A percentile compares a stretch with the other conserved stretches of the same genome.
These are phyloP conservation scores for Rhipidocladum racemiflorum DNA, from an alignment of 176 grass and related monocot species.

Conservation along the genomic window DNA sequence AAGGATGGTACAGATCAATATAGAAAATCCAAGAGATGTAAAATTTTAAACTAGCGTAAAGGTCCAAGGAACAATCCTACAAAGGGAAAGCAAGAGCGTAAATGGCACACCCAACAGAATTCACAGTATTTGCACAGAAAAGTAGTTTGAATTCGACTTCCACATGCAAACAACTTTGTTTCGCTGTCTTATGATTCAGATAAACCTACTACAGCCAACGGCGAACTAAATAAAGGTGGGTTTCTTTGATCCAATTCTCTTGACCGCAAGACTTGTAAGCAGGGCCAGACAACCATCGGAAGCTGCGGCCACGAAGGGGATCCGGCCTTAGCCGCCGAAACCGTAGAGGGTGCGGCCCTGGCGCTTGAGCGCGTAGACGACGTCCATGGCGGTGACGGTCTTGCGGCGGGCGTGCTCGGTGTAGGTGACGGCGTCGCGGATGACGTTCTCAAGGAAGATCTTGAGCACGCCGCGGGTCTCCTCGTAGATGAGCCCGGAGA, in stretches of 20 bases:
- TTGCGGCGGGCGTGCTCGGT: constrained; percentile 78
- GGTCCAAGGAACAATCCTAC: too few species aligned
- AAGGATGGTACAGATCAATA: background rate
- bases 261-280: constrained; percentile 27
- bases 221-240: constrained; percentile 13
- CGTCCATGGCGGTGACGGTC: constrained; percentile 87
- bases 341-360: constrained; percentile 88
- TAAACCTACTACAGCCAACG: background rate
- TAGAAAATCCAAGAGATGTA: background rate
- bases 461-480: constrained; percentile 86
- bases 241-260: constrained; percentile 5
- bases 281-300: background rate
- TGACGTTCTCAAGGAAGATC: constrained; percentile 95
- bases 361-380: constrained; percentile 85
- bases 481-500: constrained; percentile 86
- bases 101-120: background rate
- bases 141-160: background rate
- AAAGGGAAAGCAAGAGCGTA: too few species aligned
- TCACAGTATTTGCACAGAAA: background rate
- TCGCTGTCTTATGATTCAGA: background rate
- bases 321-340: constrained; percentile 48
- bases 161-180: background rate
- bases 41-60: too few species aligned
- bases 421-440: constrained; percentile 87
- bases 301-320: background rate